Conservation (phyloP, 257 asterid genomes). For the Salvia hispanica region DNA sequence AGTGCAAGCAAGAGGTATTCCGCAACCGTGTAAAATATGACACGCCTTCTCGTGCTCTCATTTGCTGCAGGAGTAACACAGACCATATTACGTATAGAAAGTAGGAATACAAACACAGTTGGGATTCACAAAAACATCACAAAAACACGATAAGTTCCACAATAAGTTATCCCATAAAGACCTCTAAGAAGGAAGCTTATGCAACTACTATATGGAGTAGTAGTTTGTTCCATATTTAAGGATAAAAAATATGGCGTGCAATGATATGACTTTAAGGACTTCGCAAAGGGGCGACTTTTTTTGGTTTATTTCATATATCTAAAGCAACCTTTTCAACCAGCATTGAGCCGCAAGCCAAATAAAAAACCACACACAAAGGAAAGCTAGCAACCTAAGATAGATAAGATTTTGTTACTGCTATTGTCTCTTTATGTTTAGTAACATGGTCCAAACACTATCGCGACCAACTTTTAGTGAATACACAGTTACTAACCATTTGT, state of each 20-base stretch:
- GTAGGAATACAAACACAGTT: neutral
- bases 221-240: neutral
- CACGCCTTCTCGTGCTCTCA: conserved; percentile 91
- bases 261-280: neutral
- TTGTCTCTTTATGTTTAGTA: conserved; percentile 13
- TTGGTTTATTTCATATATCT: neutral
- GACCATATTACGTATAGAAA: neutral
- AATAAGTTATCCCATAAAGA: neutral
- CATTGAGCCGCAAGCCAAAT: conserved; percentile 7
- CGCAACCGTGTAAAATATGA: conserved; percentile 85
- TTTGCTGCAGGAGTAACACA: conserved; percentile 62
- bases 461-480: conserved; percentile 1
- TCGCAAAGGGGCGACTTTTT: neutral
- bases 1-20: conserved; percentile 82
- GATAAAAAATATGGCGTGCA: no score
- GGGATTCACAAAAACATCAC: neutral
- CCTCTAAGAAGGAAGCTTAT: neutral
- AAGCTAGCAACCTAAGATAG: neutral
- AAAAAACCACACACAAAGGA: neutral
- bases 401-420: neutral
- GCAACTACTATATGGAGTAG: neutral
- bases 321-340: neutral
- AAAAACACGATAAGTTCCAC: neutral
- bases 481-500: neutral
- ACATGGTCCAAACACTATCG: neutral